phyloP scores from a whole-genome alignment of 1,284 basidiomycete species.

The Microbotryum silenes-acaulis region DNA sequence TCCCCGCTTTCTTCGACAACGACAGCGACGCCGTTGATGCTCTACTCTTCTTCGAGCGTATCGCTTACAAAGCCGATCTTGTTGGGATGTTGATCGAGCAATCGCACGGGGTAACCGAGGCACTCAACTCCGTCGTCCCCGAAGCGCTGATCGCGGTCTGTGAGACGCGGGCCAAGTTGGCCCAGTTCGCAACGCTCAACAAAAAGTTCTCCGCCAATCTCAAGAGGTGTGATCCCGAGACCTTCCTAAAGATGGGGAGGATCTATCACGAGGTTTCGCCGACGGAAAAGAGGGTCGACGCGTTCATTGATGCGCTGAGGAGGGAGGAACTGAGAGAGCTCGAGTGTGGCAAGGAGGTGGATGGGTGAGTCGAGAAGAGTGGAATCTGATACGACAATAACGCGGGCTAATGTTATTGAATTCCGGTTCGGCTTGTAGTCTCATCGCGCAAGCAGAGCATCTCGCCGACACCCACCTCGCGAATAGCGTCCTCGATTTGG shows the following conservation, averaged over 20 bases:
- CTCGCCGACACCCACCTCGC: constrained; percentile 73
- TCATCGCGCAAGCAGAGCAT: constrained; percentile 84
- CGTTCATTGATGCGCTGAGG: constrained; percentile 74
- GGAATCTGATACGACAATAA: neutral
- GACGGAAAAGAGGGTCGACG: constrained; percentile 83
- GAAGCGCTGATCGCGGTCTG: constrained; percentile 79
- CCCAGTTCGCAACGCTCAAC: constrained; percentile 68
- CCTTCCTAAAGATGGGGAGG: constrained; percentile 74
- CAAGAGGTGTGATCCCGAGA: constrained; percentile 65
- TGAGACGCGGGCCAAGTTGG: constrained; percentile 78
- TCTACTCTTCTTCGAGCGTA: constrained; percentile 81
- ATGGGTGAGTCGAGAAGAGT: constrained; percentile 53
- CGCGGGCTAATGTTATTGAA: neutral
- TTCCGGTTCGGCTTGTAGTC: constrained; percentile 46
- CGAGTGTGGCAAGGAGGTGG: constrained; percentile 81
- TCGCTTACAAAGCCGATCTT: constrained; percentile 74
- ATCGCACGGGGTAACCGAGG: constrained; percentile 69
- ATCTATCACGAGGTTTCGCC: constrained; percentile 75
- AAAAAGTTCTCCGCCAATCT: constrained; percentile 78
- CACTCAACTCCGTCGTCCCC: constrained; percentile 66
- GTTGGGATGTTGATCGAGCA: constrained; percentile 73
- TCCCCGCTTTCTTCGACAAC: constrained; percentile 67
- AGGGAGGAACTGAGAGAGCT: constrained; percentile 84
- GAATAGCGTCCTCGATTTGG: constrained; percentile 71
- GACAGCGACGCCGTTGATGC: constrained; percentile 79